Percentiles rank a stretch among this genome's conserved stretches.
Evolutionary conservation across 1,284 basidiomycete species (phyloP).

Genomic region (Cryptococcus jaspeensis): DNA sequence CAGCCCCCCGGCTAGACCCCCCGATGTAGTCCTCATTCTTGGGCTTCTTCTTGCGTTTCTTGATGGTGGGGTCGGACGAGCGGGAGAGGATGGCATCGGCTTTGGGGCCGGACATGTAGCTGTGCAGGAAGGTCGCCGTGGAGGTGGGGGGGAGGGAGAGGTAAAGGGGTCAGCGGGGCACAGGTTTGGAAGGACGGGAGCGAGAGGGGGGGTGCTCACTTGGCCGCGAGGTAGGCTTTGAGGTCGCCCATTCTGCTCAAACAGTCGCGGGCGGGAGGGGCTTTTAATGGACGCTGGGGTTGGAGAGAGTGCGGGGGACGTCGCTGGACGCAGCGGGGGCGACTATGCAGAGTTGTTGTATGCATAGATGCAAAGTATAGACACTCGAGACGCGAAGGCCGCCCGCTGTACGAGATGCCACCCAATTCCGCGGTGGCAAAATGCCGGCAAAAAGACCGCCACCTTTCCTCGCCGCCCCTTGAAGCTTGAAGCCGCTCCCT

Average conservation of each 20-base stretch:
- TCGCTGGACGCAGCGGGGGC: neutral
- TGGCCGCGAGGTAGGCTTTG: constrained; percentile 56
- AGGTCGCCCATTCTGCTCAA: constrained; percentile 47
- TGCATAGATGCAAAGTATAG: neutral
- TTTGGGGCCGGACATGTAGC: constrained; percentile 94
- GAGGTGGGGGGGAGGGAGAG: neutral
- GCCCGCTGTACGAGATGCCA: neutral
- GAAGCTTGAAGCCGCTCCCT: neutral
- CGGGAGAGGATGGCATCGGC: constrained; percentile 89
- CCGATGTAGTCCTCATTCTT: constrained; percentile 58
- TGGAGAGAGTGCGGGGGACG: neutral
- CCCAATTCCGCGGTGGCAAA: neutral
- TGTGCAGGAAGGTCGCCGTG: constrained; percentile 17
- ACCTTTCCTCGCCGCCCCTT: too few relatives aligned
- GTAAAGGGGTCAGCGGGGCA: too few relatives aligned
- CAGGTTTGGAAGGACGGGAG: too few relatives aligned
- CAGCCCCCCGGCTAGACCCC: constrained; percentile 29
- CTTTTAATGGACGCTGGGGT: neutral
- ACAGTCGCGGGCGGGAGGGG: neutral
- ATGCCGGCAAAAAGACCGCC: neutral
- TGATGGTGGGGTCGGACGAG: constrained; percentile 54
- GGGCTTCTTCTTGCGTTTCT: constrained; percentile 69
- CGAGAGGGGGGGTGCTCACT: constrained; percentile 28
- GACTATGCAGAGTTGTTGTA: neutral
- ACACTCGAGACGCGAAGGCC: neutral